Evolutionary conservation across 257 asterid genomes (phyloP), one percentile per base, ranked within the genome.

Genomic region (Voacanga thouarsii): DNA sequence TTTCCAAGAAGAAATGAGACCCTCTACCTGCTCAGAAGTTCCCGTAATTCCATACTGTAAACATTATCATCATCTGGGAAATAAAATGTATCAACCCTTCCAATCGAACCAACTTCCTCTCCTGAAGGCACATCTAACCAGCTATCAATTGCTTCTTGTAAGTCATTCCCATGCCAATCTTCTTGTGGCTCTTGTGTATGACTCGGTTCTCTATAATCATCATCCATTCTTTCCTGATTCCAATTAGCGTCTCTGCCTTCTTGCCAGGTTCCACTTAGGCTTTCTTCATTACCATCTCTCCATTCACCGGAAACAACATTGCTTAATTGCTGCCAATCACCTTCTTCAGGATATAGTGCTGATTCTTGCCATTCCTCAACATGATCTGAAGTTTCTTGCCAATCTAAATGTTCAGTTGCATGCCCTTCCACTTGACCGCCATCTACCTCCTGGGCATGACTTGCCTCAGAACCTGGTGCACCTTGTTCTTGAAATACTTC

Each of bases 1-100:
- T 47, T 69, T 3, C 7, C 8, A 45, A 53, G 23, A 45, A 60
- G 45, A 7, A 30, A 49, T 75, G 4, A 44, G 72, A 26, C 49
- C 0, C 37, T 12, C 4, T 76, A 94, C 99, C 97, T 82, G 90
- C 96, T 92, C 72, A 86, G 91, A 75, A 95, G 95, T 80, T 91
- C 96, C 87, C 96, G 89, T 47, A 95, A 88, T 83, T 95, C 99
- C 77, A 82, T 82, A 75, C 77, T 87, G 68, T 77, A 86, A 73
- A 68, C 90, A 85, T 87, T 89, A 66, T 91, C 95, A 84, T 91
- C 92, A 74, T 84, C 90, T 5, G 86, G 84, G 70, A 86, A 83
- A 82, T 84, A 86, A 74, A 83, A 75, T 4, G 88, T n/a, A 59
- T 83, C 89, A 70, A 64, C 76, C 75, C 91, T 84, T 75, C 87